These are phyloP conservation scores for Lophiotrema nucula DNA, from an alignment of 495 filamentous ascomycete species.

Conservation along the genomic window DNA sequence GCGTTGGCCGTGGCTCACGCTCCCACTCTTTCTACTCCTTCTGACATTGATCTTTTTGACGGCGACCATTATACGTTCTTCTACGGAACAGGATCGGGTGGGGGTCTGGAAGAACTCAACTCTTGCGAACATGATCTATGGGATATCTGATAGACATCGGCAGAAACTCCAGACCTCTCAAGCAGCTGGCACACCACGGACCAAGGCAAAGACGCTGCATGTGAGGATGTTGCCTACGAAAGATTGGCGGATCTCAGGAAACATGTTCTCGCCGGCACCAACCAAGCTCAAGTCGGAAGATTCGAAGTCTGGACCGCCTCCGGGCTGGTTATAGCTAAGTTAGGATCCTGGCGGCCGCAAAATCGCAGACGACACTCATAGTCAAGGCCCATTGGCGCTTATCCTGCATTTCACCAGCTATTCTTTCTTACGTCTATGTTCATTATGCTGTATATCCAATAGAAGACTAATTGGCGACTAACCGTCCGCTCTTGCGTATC, in stretches of 20 bases:
- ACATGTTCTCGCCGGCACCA: conserved; percentile 19
- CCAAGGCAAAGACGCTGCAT: conserved; percentile 20
- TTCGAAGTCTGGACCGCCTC: too few species aligned
- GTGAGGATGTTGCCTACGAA: conserved; percentile 17
- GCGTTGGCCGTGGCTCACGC: conserved; percentile 19
- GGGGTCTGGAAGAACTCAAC: conserved; percentile 31
- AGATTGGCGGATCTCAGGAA: conserved; percentile 19
- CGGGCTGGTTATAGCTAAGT: too few species aligned
- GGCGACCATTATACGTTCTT: conserved; percentile 17
- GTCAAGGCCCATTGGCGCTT: too few species aligned
- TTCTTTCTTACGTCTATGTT: too few species aligned
- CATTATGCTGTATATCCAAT: too few species aligned
- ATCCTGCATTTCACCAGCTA: too few species aligned
- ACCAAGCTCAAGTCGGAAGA: too few species aligned
- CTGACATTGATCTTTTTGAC: conserved; percentile 22
- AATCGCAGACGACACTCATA: too few species aligned
- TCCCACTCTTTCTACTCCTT: conserved; percentile 17
- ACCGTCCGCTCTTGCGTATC: too few species aligned
- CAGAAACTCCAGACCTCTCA: conserved; percentile 16
- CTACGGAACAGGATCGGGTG: conserved; percentile 16
- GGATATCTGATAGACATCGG: conserved; percentile 23
- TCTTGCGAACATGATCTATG: conserved; percentile 25
- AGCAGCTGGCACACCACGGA: conserved; percentile 4
- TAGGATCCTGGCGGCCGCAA: too few species aligned
- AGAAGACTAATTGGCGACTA: too few species aligned